Evolutionary conservation across 768 basidiomycete species (phyloP).

Genomic region (Cubamyces sp.): DNA sequence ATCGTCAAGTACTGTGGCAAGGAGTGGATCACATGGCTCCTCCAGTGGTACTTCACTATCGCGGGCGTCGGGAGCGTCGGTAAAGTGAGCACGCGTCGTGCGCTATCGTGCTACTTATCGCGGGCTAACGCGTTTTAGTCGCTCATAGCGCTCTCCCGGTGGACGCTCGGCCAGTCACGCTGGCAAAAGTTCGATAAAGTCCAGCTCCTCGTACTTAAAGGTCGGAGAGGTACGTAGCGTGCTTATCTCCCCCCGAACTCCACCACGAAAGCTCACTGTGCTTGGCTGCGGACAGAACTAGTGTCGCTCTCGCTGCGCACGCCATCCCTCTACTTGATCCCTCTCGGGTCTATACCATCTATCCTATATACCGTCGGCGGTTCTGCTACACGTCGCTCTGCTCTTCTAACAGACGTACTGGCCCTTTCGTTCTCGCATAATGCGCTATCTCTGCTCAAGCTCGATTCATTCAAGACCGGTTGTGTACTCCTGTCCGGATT

Average conservation of each 20-base stretch:
- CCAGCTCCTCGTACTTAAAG: slow-evolving; percentile 50
- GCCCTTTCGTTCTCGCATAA: slow-evolving; percentile 81
- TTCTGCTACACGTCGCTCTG: slow-evolving; percentile 55
- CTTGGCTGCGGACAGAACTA: slow-evolving; percentile 35
- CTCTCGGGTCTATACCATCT: slow-evolving; percentile 65
- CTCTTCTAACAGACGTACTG: slow-evolving; percentile 75
- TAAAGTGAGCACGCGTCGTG: slow-evolving; percentile 49
- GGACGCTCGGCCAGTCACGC: slow-evolving; percentile 48
- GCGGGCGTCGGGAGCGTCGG: slow-evolving; percentile 69
- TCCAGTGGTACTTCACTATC: slow-evolving; percentile 76
- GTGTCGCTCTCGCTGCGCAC: slow-evolving; percentile 54
- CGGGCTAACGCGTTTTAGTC: slow-evolving; percentile 25
- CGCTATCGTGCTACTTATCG: neutral
- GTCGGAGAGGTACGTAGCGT: slow-evolving; percentile 45
- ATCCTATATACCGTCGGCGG: slow-evolving; percentile 56
- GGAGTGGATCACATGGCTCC: slow-evolving; percentile 81
- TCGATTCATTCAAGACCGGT: slow-evolving; percentile 92
- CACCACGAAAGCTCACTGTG: slow-evolving; percentile 21
- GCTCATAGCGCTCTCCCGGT: slow-evolving; percentile 53
- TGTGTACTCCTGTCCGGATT: slow-evolving; percentile 79
- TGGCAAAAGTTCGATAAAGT: slow-evolving; percentile 63
- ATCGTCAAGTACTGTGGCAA: slow-evolving; percentile 77
- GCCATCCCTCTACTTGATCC: slow-evolving; percentile 59
- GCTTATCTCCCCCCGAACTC: slow-evolving; percentile 9
- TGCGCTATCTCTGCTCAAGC: slow-evolving; percentile 74